These are phyloP conservation scores for Corchorus capsularis DNA, from an alignment of 345 rosid genomes.

Conservation along the genomic window DNA sequence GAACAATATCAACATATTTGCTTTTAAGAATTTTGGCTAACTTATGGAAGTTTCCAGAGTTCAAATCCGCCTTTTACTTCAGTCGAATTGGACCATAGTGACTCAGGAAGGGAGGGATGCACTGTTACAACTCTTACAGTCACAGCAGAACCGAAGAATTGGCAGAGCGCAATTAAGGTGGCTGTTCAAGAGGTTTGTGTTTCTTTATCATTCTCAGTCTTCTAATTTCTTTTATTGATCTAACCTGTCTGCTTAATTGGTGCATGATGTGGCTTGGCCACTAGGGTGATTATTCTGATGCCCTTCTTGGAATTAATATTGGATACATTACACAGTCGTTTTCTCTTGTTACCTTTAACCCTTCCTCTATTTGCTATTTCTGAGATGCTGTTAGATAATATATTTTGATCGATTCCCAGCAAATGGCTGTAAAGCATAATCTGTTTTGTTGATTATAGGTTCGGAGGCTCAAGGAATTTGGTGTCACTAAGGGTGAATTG, in stretches of 20 bases:
- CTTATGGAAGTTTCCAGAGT: constrained; percentile 62
- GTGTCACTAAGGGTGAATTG: constrained; percentile 96
- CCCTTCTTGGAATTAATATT: not conserved
- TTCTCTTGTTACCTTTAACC: not conserved
- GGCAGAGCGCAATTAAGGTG: constrained; percentile 92
- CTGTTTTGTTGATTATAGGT: constrained; percentile 49
- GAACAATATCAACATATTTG: not conserved
- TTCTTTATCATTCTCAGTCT: constrained; percentile 15
- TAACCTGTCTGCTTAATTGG: not conserved
- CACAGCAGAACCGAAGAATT: constrained; percentile 96
- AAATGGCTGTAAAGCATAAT: constrained; percentile 9
- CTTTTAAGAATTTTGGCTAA: constrained; percentile 30
- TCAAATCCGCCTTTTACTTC: constrained; percentile 99
- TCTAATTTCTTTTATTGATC: constrained; percentile 15
- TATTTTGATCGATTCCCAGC: not conserved
- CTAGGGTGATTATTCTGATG: not conserved
- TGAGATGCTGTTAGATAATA: constrained; percentile 1
- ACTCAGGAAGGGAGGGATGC: constrained; percentile 99
- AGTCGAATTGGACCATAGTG: constrained; percentile 99
- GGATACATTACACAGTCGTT: not conserved
- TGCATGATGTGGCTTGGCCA: not conserved
- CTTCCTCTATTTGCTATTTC: not conserved
- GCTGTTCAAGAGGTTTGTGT: constrained; percentile 94
- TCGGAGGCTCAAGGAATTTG: constrained; percentile 97
- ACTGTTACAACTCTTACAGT: constrained; percentile 99